Evolutionary conservation across 306 rosid genomes (phyloP).

Genomic region (Astragalus glycyphyllos): DNA sequence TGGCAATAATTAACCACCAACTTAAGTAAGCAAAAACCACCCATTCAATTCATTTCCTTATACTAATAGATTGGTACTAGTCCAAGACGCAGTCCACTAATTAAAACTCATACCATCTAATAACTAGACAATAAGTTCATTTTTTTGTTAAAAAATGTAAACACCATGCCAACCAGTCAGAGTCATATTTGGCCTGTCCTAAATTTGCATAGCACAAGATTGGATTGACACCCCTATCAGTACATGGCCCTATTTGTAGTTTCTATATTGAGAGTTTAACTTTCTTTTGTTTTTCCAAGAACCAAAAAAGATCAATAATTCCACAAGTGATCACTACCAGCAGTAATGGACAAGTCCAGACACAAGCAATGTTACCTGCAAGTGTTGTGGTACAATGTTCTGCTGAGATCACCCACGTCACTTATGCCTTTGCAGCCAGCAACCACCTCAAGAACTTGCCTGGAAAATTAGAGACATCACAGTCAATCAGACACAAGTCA

Average conservation of each 20-base stretch:
- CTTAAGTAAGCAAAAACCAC: background rate
- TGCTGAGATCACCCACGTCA: slow-evolving; percentile 67
- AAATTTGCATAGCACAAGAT: background rate
- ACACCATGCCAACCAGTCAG: background rate
- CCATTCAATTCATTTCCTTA: slow-evolving; percentile 9
- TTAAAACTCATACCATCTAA: background rate
- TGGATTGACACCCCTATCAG: background rate
- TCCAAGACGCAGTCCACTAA: slow-evolving; percentile 1
- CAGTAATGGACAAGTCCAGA: slow-evolving; percentile 36
- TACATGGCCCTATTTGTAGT: background rate
- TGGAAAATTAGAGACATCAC: slow-evolving; percentile 43
- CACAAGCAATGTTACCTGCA: slow-evolving; percentile 70
- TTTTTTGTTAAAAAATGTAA: background rate
- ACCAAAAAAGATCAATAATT: slow-evolving; percentile 19
- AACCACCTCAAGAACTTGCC: slow-evolving; percentile 96
- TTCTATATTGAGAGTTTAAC: background rate
- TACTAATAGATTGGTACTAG: background rate
- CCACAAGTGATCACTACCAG: slow-evolving; percentile 22
- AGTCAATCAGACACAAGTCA: slow-evolving; percentile 5
- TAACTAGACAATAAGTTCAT: background rate
- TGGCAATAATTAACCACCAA: background rate
- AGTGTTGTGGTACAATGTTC: slow-evolving; percentile 80
- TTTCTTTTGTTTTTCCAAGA: slow-evolving; percentile 14
- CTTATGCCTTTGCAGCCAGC: slow-evolving; percentile 83
- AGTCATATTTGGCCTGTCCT: background rate